Evolutionary conservation across 768 basidiomycete species (phyloP).

Genomic region (Trametes cingulata): DNA sequence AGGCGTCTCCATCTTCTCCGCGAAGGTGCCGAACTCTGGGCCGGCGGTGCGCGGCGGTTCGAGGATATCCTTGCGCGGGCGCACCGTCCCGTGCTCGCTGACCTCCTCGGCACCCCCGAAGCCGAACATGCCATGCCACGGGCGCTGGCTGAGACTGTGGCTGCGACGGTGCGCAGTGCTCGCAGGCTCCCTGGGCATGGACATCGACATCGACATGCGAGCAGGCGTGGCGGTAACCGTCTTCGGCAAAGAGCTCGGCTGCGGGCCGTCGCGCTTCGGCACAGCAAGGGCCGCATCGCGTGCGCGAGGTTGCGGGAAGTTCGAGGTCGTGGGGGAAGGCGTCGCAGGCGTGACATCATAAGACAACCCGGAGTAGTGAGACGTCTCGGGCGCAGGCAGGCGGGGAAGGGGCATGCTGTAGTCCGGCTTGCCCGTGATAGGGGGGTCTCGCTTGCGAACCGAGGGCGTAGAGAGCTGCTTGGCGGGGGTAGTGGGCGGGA

Average conservation of each 20-base stretch:
- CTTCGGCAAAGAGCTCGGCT: conserved; percentile 24
- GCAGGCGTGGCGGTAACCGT: conserved; percentile 17
- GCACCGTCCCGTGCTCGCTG: conserved; percentile 43
- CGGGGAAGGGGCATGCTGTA: conserved; percentile 84
- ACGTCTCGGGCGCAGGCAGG: conserved; percentile 77
- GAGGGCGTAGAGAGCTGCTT: conserved; percentile 36
- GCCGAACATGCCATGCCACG: conserved; percentile 68
- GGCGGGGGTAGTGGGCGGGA: conserved; percentile 20
- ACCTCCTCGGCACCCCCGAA: conserved; percentile 34
- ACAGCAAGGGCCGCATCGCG: conserved; percentile 59
- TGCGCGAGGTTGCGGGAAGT: conserved; percentile 62
- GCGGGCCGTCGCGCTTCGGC: conserved; percentile 35
- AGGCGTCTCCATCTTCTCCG: conserved; percentile 35
- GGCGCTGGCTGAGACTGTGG: conserved; percentile 81
- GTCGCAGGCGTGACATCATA: conserved; percentile 59
- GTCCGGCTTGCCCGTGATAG: conserved; percentile 50
- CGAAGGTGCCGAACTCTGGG: conserved; percentile 61
- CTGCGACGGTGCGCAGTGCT: conserved; percentile 80
- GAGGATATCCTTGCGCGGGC: conserved; percentile 22
- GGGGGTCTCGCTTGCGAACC: conserved; percentile 39
- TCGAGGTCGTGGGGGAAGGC: conserved; percentile 54
- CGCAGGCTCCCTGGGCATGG: conserved; percentile 67
- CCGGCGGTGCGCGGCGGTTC: conserved; percentile 63
- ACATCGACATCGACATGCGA: conserved; percentile 24
- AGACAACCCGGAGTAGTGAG: conserved; percentile 80